Conservation (phyloP, 1,284 basidiomycete species). For the Ceratobasidium sp. region DNA sequence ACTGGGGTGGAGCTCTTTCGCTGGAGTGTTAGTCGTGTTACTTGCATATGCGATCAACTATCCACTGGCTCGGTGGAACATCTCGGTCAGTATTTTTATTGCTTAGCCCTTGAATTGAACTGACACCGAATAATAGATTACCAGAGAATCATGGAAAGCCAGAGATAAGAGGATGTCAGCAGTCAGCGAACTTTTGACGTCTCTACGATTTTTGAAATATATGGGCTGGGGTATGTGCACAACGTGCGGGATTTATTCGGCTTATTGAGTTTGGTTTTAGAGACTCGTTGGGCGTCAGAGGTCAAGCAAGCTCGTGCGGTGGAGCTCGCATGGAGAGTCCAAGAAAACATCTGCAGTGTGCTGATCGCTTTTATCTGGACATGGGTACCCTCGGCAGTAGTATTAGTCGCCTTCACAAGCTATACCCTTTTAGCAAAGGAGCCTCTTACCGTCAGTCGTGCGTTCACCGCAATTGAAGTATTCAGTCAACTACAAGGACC, state of each 20-base stretch:
- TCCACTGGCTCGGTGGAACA: slow-evolving; percentile 70
- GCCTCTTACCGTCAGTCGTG: slow-evolving; percentile 70
- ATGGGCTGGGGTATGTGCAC: slow-evolving; percentile 70
- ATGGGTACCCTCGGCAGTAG: slow-evolving; percentile 76
- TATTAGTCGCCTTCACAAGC: slow-evolving; percentile 69
- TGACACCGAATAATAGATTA: slow-evolving; percentile 58
- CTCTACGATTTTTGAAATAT: slow-evolving; percentile 75
- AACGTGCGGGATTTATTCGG: not conserved
- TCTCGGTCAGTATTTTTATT: slow-evolving; percentile 65
- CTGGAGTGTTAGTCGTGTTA: slow-evolving; percentile 77
- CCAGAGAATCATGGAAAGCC: slow-evolving; percentile 71
- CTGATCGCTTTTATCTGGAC: slow-evolving; percentile 58
- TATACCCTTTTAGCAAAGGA: slow-evolving; percentile 70
- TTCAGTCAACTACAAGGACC: slow-evolving; percentile 68
- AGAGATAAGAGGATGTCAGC: slow-evolving; percentile 79
- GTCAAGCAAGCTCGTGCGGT: slow-evolving; percentile 64
- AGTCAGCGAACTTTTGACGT: slow-evolving; percentile 83
- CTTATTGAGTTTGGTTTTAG: slow-evolving; percentile 53
- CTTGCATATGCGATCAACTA: slow-evolving; percentile 74
- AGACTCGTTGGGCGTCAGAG: slow-evolving; percentile 64
- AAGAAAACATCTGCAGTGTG: slow-evolving; percentile 61
- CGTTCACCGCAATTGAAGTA: slow-evolving; percentile 73
- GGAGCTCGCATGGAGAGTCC: slow-evolving; percentile 71
- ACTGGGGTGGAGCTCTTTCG: slow-evolving; percentile 83
- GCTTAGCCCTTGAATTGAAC: not conserved